Conservation (phyloP, 139 green algal species). For the Coelastrella sp. region DNA sequence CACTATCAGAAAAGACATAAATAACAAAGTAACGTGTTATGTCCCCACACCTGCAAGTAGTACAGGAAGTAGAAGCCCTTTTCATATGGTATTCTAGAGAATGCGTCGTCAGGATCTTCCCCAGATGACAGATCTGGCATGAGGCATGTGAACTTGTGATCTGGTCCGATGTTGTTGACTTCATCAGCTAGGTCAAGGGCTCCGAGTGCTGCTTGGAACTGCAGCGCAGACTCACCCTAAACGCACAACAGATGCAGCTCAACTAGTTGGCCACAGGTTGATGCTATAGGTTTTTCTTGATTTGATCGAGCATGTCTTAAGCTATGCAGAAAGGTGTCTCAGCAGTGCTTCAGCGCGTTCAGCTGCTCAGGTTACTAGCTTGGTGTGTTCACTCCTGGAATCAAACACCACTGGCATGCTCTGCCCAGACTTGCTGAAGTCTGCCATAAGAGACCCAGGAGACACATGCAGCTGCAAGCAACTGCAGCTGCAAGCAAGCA, state of each 20-base stretch:
- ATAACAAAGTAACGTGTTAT: background rate
- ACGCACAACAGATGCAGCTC: too few relatives aligned
- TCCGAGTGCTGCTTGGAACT: slow-evolving; percentile 70
- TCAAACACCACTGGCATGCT: too few relatives aligned
- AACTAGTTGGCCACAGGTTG: too few relatives aligned
- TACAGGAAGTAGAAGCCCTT: slow-evolving; percentile 94
- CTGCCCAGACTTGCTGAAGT: too few relatives aligned
- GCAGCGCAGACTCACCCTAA: slow-evolving; percentile 44
- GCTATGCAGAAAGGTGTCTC: too few relatives aligned
- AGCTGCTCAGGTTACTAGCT: too few relatives aligned
- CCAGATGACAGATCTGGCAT: slow-evolving; percentile 71
- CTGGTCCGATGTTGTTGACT: slow-evolving; percentile 44
- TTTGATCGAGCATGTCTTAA: too few relatives aligned
- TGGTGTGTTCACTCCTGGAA: too few relatives aligned
- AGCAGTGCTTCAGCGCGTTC: too few relatives aligned
- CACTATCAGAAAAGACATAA: background rate
- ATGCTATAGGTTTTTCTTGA: too few relatives aligned
- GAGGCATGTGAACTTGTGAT: slow-evolving; percentile 47
- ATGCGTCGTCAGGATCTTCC: slow-evolving; percentile 92
- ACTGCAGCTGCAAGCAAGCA: too few relatives aligned
- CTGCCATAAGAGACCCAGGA: background rate
- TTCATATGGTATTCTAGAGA: slow-evolving; percentile 81
- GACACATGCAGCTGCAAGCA: background rate
- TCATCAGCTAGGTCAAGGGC: slow-evolving; percentile 50
- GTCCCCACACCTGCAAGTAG: slow-evolving; percentile 75